A percentile compares a stretch with the other conserved stretches of the same genome.
phyloP scores from a whole-genome alignment of 2,329 filamentous ascomycete species.

The Xylaria sp. region DNA sequence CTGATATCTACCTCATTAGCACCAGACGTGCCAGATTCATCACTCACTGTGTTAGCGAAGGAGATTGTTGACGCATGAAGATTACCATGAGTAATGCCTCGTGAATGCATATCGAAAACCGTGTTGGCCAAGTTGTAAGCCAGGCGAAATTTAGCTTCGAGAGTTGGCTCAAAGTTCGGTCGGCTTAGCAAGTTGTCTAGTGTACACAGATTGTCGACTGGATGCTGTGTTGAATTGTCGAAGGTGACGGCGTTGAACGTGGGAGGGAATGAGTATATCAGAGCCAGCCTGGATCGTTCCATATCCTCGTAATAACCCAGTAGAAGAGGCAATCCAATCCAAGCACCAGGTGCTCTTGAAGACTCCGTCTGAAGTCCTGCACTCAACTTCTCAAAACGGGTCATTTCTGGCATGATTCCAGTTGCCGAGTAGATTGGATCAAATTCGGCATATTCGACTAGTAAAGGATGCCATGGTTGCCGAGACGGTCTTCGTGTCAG shows the following conservation, averaged over 20 bases:
- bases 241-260: conserved; percentile 69
- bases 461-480: conserved; percentile 64
- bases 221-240: conserved; percentile 61
- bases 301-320: conserved; percentile 81
- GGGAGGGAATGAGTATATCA: conserved; percentile 78
- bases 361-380: conserved; percentile 66
- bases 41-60: conserved; percentile 64
- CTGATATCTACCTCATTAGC: conserved; percentile 68
- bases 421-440: conserved; percentile 70
- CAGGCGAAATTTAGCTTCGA: conserved; percentile 81
- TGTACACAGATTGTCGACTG: conserved; percentile 63
- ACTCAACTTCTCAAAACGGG: conserved; percentile 71
- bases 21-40: conserved; percentile 54
- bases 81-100: conserved; percentile 76
- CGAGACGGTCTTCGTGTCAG: conserved; percentile 56
- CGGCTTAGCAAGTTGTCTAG: conserved; percentile 63
- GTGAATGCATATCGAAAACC: conserved; percentile 76
- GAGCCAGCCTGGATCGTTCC: conserved; percentile 73
- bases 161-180: conserved; percentile 68
- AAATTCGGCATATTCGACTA: conserved; percentile 77
- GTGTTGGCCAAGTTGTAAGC: conserved; percentile 78
- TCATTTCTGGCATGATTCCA: conserved; percentile 72
- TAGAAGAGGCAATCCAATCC: conserved; percentile 69
- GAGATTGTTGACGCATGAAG: conserved; percentile 74
- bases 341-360: conserved; percentile 63